A percentile compares a stretch with the other conserved stretches of the same genome.
phyloP scores from a whole-genome alignment of 2,329 filamentous ascomycete species.

The Trichoderma pleuroti region DNA sequence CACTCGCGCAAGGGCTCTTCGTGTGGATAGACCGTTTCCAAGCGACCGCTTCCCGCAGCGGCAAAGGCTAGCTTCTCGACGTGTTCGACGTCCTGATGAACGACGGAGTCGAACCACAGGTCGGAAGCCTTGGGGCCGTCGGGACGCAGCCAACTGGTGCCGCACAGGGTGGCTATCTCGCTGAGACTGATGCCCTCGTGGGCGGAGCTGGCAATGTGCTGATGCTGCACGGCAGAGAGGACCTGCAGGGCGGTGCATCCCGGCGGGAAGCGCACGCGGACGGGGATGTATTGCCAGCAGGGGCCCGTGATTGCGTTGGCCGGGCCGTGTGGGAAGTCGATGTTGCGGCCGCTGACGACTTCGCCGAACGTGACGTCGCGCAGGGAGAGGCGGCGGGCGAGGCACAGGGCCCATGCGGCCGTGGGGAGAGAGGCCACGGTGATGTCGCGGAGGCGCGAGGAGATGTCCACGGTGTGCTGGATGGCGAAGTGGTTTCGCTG shows the following conservation, averaged over 20 bases:
- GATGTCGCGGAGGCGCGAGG: constrained; percentile 49
- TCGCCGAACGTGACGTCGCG: constrained; percentile 63
- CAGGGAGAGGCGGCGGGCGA: constrained; percentile 50
- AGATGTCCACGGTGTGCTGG: constrained; percentile 43
- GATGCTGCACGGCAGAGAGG: constrained; percentile 51
- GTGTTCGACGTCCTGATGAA: constrained; percentile 59
- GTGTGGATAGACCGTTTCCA: constrained; percentile 59
- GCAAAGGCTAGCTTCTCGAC: constrained; percentile 51
- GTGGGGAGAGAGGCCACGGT: constrained; percentile 64
- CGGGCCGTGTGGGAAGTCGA: constrained; percentile 44
- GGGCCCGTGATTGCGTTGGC: constrained; percentile 60
- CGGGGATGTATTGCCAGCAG: constrained; percentile 64
- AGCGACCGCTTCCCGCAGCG: constrained; percentile 28
- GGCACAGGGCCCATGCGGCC: constrained; percentile 61
- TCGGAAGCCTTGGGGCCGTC: constrained; percentile 22
- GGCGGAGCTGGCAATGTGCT: constrained; percentile 54
- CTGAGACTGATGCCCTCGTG: constrained; percentile 53
- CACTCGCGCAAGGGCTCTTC: constrained; percentile 54
- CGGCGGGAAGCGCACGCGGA: constrained; percentile 54
- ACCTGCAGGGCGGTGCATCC: constrained; percentile 50
- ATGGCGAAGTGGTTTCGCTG: constrained; percentile 41
- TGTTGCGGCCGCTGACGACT: constrained; percentile 62
- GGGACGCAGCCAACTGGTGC: constrained; percentile 38
- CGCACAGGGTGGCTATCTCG: constrained; percentile 48
- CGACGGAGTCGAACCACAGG: constrained; percentile 53